These are phyloP conservation scores for Coemansia sp. DNA, from an alignment of 192 early-diverging fungal species.

Conservation along the genomic window DNA sequence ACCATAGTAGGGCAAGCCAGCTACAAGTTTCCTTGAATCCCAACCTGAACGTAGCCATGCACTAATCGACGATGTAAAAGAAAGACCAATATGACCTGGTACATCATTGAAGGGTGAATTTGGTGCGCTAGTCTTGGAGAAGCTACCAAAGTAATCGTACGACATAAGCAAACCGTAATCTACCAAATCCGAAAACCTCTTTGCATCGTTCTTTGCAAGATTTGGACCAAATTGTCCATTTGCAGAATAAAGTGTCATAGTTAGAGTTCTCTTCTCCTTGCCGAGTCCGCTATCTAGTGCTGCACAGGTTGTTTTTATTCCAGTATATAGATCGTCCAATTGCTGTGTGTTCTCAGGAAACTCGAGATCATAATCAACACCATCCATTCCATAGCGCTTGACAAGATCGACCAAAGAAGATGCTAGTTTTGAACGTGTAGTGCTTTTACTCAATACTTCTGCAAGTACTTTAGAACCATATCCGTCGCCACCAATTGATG, in stretches of 20 bases:
- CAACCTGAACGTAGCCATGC: constrained; percentile 60
- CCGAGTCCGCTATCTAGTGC: constrained; percentile 56
- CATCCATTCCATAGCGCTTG: constrained; percentile 55
- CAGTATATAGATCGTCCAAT: constrained; percentile 55
- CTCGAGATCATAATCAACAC: constrained; percentile 67
- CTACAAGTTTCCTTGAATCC: constrained; percentile 59
- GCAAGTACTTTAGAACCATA: constrained; percentile 61
- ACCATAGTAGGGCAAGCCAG: constrained; percentile 68
- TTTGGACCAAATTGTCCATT: constrained; percentile 55
- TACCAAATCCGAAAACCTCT: constrained; percentile 61
- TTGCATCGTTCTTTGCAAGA: constrained; percentile 55
- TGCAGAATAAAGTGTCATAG: constrained; percentile 60
- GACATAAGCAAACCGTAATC: constrained; percentile 72
- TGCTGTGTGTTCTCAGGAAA: constrained; percentile 60
- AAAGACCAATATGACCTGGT: constrained; percentile 35
- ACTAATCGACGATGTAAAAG: constrained; percentile 54
- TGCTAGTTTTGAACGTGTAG: constrained; percentile 35
- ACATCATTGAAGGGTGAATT: constrained; percentile 56
- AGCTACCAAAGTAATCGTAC: constrained; percentile 64
- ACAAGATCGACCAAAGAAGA: constrained; percentile 42
- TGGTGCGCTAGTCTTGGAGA: constrained; percentile 55
- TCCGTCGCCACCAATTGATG: constrained; percentile 71
- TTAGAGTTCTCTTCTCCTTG: constrained; percentile 56
- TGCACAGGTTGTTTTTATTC: constrained; percentile 57
- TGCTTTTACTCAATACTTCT: constrained; percentile 41